Base-by-base conservation (phyloP, 2,329 filamentous ascomycete genomes). In the Aspergillus floridensis region DNA sequence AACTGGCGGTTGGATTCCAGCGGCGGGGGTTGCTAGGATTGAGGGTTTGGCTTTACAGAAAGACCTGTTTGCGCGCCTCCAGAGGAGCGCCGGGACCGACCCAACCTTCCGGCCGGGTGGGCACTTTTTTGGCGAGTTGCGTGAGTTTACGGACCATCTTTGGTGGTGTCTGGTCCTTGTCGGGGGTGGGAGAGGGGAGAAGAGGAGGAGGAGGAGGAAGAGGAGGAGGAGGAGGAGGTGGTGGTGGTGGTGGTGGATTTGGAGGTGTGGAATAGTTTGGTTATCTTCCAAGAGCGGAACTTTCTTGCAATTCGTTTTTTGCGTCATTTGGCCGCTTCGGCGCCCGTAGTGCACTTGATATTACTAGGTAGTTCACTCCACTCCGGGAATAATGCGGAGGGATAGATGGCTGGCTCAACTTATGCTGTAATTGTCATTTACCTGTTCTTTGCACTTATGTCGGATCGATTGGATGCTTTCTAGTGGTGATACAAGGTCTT, bases 61-160 rank as follows among this genome's bases (percentile, higher is more conserved):
- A 84, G 80, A 72, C 80, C 82, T 24, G 81, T 81, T 65, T 78
- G 71, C 71, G 68, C 63, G 65, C 52, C 38, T 64, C 62, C 14
- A 68, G 63, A 47, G 72, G 70, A 55, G 68, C 67, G 46, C 59
- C 68, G n/a, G 64, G 68, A 49, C 60, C 54, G 16, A 68, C 24
- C 67, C 67, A 69, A 60, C 57, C 67, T 22, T 62, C 60, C 59
- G 66, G 66, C 60, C 66, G 66, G 35, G 69, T 71, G 58, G 69
- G 62, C 26, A 29, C 26, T 29, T 29, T 29, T 29, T 29, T 29
- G 7, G 26, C 26, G 14, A 71, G 61, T 49, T 67, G 70, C 49
- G 67, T 63, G 59, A 69, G 65, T 60, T 64, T 60, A 56, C 72
- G 70, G 60, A 72, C 70, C 71, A 74, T 74, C 48, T 60, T 72